Percentiles rank a stretch among this genome's conserved stretches.
Evolutionary conservation across 2,329 filamentous ascomycete species (phyloP).

Genomic region (Ophiostoma sp.): DNA sequence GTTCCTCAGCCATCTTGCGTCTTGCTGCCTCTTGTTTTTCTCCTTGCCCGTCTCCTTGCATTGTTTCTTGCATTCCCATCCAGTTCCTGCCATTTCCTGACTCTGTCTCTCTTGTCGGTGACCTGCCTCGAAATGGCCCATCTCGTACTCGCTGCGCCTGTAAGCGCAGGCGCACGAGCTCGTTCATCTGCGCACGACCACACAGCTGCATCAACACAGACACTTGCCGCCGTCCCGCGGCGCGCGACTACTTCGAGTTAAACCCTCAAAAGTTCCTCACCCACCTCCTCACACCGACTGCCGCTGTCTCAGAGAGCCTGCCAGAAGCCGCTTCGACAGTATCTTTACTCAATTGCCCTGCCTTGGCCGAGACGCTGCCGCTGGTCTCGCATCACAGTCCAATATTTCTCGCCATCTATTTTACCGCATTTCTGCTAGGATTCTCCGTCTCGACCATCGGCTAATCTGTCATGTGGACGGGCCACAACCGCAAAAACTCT

Average conservation of each 20-base stretch:
- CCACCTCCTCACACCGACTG: background rate
- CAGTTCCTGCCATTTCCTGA: background rate
- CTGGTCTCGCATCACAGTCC: too few relatives aligned
- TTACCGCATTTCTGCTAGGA: background rate
- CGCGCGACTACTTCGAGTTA: background rate
- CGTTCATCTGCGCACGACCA: conserved; percentile 19
- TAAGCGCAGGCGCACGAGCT: conserved; percentile 15
- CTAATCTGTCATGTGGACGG: background rate
- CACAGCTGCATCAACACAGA: conserved; percentile 9
- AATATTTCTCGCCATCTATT: background rate
- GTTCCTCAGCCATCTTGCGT: background rate
- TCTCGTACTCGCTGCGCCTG: conserved; percentile 8
- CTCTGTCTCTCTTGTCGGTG: background rate
- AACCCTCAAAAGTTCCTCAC: background rate
- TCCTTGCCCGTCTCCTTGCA: background rate
- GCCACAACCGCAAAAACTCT: background rate
- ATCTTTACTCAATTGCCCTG: background rate
- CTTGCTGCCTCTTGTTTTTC: background rate
- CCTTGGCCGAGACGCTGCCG: too few relatives aligned
- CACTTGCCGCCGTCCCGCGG: background rate
- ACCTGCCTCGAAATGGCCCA: background rate
- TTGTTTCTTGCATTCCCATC: background rate
- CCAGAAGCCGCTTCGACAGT: background rate
- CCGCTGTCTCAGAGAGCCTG: background rate
- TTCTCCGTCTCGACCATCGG: background rate